Percentiles rank a stretch among this genome's conserved stretches.
These are phyloP conservation scores for Thalassiosira delicatula DNA, from an alignment of 352 stramenopile species.

Conservation along the genomic window DNA sequence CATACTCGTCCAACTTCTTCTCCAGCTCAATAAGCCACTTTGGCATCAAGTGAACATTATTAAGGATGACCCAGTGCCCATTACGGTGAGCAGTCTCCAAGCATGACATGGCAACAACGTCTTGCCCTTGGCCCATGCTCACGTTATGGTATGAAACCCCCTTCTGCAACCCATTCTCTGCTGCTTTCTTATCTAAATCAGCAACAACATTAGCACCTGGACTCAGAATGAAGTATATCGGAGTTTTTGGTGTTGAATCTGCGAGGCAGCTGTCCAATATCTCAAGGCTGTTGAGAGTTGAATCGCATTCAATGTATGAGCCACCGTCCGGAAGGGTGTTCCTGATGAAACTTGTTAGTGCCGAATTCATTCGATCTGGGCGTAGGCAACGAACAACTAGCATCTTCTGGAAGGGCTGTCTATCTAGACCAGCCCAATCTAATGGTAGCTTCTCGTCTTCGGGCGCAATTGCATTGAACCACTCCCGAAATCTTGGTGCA, in stretches of 20 bases:
- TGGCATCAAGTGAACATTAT: conserved; percentile 98
- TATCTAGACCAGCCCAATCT: conserved; percentile 95
- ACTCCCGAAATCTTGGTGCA: conserved; percentile 94
- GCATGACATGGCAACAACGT: conserved; percentile 97
- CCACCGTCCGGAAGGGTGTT: conserved; percentile 91
- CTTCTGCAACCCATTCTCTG: conserved; percentile 95
- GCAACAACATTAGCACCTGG: conserved; percentile 96
- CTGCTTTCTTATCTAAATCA: conserved; percentile 92
- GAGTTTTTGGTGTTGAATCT: conserved; percentile 94
- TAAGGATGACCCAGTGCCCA: conserved; percentile 97
- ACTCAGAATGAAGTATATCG: conserved; percentile 89
- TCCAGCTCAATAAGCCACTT: conserved; percentile 94
- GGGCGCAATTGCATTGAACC: conserved; percentile 95
- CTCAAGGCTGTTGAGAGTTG: conserved; percentile 93
- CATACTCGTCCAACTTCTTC: conserved; percentile 94
- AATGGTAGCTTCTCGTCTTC: conserved; percentile 96
- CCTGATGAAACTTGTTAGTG: conserved; percentile 94
- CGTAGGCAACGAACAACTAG: conserved; percentile 93
- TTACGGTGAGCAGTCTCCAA: conserved; percentile 95
- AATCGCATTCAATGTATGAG: conserved; percentile 96
- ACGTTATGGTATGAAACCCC: conserved; percentile 97
- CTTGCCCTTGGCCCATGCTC: conserved; percentile 96
- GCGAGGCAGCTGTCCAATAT: conserved; percentile 94
- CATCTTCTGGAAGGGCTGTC: conserved; percentile 95
- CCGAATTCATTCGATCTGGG: conserved; percentile 93